Evolutionary conservation across 345 rosid species (phyloP), one percentile per base, ranked within the genome.

Genomic region (Pelargonium nanum): DNA sequence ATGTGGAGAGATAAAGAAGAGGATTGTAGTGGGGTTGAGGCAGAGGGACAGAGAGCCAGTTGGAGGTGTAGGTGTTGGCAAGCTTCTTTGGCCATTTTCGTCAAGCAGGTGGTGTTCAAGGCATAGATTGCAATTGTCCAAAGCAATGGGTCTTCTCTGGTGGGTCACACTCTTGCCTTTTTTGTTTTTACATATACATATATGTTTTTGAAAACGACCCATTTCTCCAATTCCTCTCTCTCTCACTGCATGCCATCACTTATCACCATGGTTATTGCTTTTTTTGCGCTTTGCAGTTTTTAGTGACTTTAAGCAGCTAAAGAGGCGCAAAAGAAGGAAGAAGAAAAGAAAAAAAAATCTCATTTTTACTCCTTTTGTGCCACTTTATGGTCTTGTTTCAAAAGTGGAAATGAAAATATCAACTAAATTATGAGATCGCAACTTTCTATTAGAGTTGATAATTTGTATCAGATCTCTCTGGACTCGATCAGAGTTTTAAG

Each of bases 11-110:
- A 52, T 20, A 19, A 1, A 52, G n/a, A 19, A 52, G n/a, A 52
- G 21, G 55, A 52, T 12, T 48, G 19, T 8, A 52, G 22, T 9
- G 55, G n/a, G 22, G 54, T n/a, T n/a, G n/a, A n/a, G n/a, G n/a
- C n/a, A 51, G 22, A 51, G 54, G 17, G 21, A 51, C 20, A 52
- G 22, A 52, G 8, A 19, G 22, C n/a, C n/a, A 52, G 55, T 52
- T 52, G 55, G 55, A 19, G 21, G 16, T 15, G 62, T 15, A 28
- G 58, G 6, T 56, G n/a, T n/a, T n/a, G 55, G 55, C 9, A 20
- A 63, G 55, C 58, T 70, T 55, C 62, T 15, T 60, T 51, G 74
- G 70, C 66, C 66, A 65, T 65, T 71, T 66, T 71, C 62, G 59
- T 57, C 75, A 66, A 71, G 53, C 63, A 51, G 24, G 58, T 65